Evolutionary conservation across 2,329 filamentous ascomycete genomes (phyloP).

Genomic region (Colletotrichum echinochloae): DNA sequence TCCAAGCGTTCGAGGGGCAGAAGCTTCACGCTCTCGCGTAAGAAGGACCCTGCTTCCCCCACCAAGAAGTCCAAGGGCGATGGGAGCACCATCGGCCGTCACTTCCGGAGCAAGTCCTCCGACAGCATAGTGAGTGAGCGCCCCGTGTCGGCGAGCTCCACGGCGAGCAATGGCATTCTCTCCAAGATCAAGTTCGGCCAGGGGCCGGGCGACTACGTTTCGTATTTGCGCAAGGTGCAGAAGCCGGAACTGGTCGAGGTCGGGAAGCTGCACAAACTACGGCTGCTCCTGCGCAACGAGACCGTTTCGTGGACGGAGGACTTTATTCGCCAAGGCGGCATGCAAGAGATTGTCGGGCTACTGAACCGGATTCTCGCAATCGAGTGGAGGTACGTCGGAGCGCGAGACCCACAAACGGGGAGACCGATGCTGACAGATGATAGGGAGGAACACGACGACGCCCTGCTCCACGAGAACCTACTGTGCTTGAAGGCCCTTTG

Average conservation of each 20-base stretch:
- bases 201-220: conserved; percentile 85
- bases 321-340: conserved; percentile 89
- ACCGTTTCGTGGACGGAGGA: conserved; percentile 95
- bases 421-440: conserved; percentile 45
- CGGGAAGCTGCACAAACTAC: conserved; percentile 93
- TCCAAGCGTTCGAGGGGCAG: conserved; percentile 74
- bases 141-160: conserved; percentile 63
- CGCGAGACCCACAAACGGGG: neutral
- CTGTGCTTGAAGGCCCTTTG: conserved; percentile 94
- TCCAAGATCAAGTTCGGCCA: conserved; percentile 80
- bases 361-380: conserved; percentile 93
- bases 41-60: conserved; percentile 67
- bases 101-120: conserved; percentile 78
- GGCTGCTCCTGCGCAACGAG: conserved; percentile 90
- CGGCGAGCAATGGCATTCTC: conserved; percentile 68
- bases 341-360: conserved; percentile 89
- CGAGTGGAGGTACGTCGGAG: conserved; percentile 86
- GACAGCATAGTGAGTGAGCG: conserved; percentile 75
- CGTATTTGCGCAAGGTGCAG: conserved; percentile 83
- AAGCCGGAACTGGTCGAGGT: conserved; percentile 89
- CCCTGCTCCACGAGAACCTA: conserved; percentile 89
- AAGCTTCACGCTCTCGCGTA: conserved; percentile 82
- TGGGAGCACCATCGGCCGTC: conserved; percentile 66
- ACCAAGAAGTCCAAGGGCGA: conserved; percentile 81
- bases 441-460: conserved; percentile 96